These are phyloP conservation scores for Fusarium nisikadoi DNA, from an alignment of 2,329 filamentous ascomycete genomes.

Conservation along the genomic window DNA sequence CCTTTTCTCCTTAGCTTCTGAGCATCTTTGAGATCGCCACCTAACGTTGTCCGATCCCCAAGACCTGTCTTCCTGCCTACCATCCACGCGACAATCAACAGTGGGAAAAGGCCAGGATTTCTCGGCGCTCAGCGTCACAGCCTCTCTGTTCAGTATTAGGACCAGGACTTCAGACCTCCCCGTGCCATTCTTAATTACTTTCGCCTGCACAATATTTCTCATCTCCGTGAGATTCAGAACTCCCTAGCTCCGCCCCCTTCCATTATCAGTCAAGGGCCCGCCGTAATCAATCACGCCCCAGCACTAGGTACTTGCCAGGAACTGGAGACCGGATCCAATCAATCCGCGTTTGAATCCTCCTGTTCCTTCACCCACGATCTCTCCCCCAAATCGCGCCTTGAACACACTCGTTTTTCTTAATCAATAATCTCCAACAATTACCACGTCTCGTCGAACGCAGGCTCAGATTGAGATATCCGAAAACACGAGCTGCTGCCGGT, in stretches of 20 bases:
- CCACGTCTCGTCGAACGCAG: slow-evolving; percentile 7
- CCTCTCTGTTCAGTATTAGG: slow-evolving; percentile 6
- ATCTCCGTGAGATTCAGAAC: not conserved
- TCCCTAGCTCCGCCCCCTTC: slow-evolving; percentile 16
- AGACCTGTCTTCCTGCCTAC: slow-evolving; percentile 8
- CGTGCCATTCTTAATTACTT: not conserved
- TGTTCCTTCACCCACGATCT: slow-evolving; percentile 24
- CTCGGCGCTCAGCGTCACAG: slow-evolving; percentile 31
- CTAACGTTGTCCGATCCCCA: slow-evolving; percentile 1
- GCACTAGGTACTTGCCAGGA: not conserved
- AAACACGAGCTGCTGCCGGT: slow-evolving; percentile 1
- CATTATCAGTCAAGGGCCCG: slow-evolving; percentile 14
- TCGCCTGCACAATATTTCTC: not conserved
- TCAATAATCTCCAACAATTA: not conserved
- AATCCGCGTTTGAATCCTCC: slow-evolving; percentile 26
- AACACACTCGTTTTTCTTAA: slow-evolving; percentile 22
- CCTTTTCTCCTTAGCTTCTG: not conserved
- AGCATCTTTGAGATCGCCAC: slow-evolving; percentile 27
- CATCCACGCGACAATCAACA: slow-evolving; percentile 26
- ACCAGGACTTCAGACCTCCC: not conserved
- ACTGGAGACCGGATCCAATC: slow-evolving; percentile 1
- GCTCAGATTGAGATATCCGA: not conserved
- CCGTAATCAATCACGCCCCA: slow-evolving; percentile 19
- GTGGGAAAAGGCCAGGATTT: slow-evolving; percentile 26
- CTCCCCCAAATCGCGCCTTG: slow-evolving; percentile 21